Evolutionary conservation across 1,284 basidiomycete species (phyloP).

Genomic region (Pseudomicrostroma phylloplanum): DNA sequence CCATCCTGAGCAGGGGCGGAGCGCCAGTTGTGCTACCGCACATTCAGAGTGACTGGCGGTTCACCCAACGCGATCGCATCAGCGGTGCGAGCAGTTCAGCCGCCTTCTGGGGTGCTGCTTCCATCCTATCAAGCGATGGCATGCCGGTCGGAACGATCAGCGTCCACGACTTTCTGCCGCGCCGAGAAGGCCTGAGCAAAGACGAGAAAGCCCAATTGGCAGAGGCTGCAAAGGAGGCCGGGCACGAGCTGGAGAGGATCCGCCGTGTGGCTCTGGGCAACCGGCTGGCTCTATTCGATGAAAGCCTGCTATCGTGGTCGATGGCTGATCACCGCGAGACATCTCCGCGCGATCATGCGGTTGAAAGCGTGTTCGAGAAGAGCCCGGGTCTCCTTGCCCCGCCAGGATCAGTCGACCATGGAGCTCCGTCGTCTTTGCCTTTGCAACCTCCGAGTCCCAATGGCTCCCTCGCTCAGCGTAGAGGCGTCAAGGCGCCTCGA

Average conservation of each 20-base stretch:
- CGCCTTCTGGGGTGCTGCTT: constrained; percentile 9
- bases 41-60: constrained; percentile 10
- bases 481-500: constrained; percentile 6
- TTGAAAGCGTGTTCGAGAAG: too few species aligned
- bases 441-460: constrained; percentile 4
- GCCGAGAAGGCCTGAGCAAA: neutral
- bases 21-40: constrained; percentile 7
- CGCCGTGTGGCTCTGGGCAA: neutral
- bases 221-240: constrained; percentile 9
- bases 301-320: constrained; percentile 5
- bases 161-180: neutral
- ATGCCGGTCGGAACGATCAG: constrained; percentile 13
- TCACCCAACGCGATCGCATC: neutral
- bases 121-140: constrained; percentile 5
- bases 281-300: constrained; percentile 3
- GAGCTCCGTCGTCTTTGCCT: neutral
- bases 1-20: constrained; percentile 11
- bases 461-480: constrained; percentile 6
- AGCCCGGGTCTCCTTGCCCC: neutral
- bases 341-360: neutral
- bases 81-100: neutral
- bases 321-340: neutral
- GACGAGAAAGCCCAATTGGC: neutral
- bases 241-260: constrained; percentile 5
- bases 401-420: neutral